Base-by-base conservation (phyloP, 331 rosid genomes). In the Telfairia occidentalis region DNA sequence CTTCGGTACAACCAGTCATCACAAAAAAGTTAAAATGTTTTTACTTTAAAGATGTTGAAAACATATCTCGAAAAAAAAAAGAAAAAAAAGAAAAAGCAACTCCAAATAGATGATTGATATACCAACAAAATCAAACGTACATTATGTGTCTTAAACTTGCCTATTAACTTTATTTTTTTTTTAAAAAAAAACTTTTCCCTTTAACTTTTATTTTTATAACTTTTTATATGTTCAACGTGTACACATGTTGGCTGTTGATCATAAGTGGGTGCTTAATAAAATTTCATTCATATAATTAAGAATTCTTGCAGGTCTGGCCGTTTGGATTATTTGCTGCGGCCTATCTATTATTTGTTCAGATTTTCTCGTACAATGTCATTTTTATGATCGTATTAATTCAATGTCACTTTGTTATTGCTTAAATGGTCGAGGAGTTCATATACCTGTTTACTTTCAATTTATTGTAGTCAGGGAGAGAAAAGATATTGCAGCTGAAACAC, bases 401-500 rank as follows among this genome's bases (percentile, higher is more conserved):
- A n/a, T 19, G 10, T 35, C 8, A 64, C 18, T 9, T 35, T 8
- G 3, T 40, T 40, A 6, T 5, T 60, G 9, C 24, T 55, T 52
- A 4, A 59, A 19, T 64, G 64, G 74, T 7, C 23, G 37, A 75
- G 79, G n/a, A 38, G 77, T 69, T 69, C 73, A 37, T 66, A 35
- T 64, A 65, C 58, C 77, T 57, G 77, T 50, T 74, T 35, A 55
- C 37, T 67, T 24, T 82, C 49, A 70, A 64, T 58, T 65, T 48
- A 63, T 32, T 82, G 90, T 96, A 95, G 99, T 79, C 64, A 78
- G 89, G 87, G 29, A 87, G 89, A 80, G 83, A 84, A 42, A 92
- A 92, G 90, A 79, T 89, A 88, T 80, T 78, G 52, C 96, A 92
- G 76, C 77, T 95, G 89, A 95, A 87, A 80, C 88, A 79, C 29